Evolutionary conservation across 192 early-diverging fungal species (phyloP).

Genomic region (Gigaspora rosea): DNA sequence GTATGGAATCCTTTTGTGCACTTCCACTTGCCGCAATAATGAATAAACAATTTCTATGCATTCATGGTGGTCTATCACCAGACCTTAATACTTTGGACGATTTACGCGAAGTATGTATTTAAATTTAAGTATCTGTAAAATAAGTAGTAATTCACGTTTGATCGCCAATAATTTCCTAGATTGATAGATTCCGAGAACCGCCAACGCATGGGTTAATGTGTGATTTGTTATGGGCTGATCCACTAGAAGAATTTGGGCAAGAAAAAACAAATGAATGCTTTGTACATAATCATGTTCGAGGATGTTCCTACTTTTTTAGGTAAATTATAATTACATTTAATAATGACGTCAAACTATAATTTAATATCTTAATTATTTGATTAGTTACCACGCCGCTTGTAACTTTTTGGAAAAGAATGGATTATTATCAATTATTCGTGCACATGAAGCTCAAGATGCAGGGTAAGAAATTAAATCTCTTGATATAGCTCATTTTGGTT

Average conservation of each 20-base stretch:
- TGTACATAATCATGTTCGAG: conserved; percentile 90
- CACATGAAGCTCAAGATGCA: conserved; percentile 97
- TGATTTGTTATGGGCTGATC: conserved; percentile 95
- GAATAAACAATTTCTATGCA: conserved; percentile 95
- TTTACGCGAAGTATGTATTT: conserved; percentile 57
- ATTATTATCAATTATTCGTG: conserved; percentile 92
- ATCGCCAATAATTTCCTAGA: conserved; percentile 42
- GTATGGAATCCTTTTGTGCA: conserved; percentile 87
- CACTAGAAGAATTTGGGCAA: conserved; percentile 95
- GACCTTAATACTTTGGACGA: conserved; percentile 92
- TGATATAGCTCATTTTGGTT: not conserved
- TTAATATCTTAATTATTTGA: not conserved
- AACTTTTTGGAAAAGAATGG: conserved; percentile 94
- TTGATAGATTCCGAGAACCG: conserved; percentile 91
- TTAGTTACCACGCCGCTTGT: conserved; percentile 86
- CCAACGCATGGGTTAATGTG: conserved; percentile 95
- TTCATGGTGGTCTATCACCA: conserved; percentile 94
- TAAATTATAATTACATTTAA: conserved; percentile 30
- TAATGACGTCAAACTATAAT: not conserved
- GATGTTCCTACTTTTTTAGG: conserved; percentile 95
- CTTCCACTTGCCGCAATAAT: conserved; percentile 92
- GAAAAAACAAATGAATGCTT: conserved; percentile 89
- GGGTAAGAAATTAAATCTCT: conserved; percentile 55
- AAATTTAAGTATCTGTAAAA: not conserved
- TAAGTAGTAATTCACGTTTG: not conserved